Base-by-base conservation (phyloP, 345 rosid species). In the Populus pruinosa region DNA sequence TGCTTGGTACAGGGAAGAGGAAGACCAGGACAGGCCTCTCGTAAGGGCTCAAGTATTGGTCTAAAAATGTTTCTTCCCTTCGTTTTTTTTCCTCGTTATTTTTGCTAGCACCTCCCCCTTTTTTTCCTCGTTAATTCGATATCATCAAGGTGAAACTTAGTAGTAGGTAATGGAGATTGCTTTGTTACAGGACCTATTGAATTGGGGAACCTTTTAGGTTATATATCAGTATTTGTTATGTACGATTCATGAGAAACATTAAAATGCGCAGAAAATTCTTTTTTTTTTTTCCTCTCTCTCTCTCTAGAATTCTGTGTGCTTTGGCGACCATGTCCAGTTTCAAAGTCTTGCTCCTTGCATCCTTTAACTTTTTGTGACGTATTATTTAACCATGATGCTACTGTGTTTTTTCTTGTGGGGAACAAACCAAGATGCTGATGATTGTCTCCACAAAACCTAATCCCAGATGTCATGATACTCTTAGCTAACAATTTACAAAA, bases 261-360 rank as follows among this genome's bases (percentile, higher is more conserved):
- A n/a, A 84, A 83, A 84, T 83, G 87, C 86, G 92, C 89, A 82
- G 89, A 78, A 78, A 82, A 78, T 83, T 86, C 83, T 82, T 74
- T 79, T 64, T 66, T 62, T 62, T 5, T 21, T 5, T 0, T 0
- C 5, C 0, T 33, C 4, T 33, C 5, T 4, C 36, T 33, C 36
- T 4, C 36, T 33, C 36, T 4, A 33, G 36, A 33, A 33, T 69
- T 70, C 68, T 70, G 11, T 16, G n/a, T 63, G 38, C 61, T 74
- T n/a, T 38, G 29, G 1, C 44, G 62, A 75, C 35, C 9, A 14
- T 44, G 41, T 67, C 35, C 27, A 11, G 29, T n/a, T n/a, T 20
- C 29, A 0, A 25, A 25, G 64, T 59, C 23, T 59, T 17, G 23
- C 5, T 65, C 36, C 20, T 53, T 20, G 23, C n/a, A 53, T 53